A percentile compares a stretch with the other conserved stretches of the same genome.
Conservation (phyloP, 1,139 yeast genomes). For the Suhomyces bolitotheri region DNA sequence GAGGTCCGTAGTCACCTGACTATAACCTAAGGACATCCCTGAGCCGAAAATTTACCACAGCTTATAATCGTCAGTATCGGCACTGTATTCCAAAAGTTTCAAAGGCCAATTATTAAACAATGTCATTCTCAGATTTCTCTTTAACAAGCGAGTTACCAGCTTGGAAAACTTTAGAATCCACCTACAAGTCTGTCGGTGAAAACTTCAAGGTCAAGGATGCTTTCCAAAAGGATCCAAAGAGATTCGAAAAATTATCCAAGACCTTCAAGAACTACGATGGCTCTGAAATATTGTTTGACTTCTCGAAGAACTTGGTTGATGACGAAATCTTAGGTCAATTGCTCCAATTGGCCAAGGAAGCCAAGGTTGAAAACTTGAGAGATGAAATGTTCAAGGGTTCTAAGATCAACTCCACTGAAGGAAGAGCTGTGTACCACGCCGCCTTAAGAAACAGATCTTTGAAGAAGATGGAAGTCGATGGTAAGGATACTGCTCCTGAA, state of each 20-base stretch:
- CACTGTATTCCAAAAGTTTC: neutral
- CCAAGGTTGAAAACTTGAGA: slow-evolving; percentile 82
- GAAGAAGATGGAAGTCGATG: slow-evolving; percentile 85
- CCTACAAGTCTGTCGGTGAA: slow-evolving; percentile 65
- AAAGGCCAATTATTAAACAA: slow-evolving; percentile 11
- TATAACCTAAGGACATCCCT: slow-evolving; percentile 6
- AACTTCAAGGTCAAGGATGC: slow-evolving; percentile 77
- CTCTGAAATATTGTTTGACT: slow-evolving; percentile 87
- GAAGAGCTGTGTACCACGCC: slow-evolving; percentile 94
- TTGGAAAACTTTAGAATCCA: slow-evolving; percentile 74
- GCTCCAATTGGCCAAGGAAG: slow-evolving; percentile 82
- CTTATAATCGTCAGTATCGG: neutral
- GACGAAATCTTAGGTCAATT: slow-evolving; percentile 73
- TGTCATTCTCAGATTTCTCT: slow-evolving; percentile 52
- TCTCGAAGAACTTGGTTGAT: slow-evolving; percentile 88
- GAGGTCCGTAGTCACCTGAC: slow-evolving; percentile 1
- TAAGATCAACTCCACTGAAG: slow-evolving; percentile 92
- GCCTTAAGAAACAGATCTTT: slow-evolving; percentile 91
- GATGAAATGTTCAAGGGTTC: slow-evolving; percentile 91
- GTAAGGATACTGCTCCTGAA: slow-evolving; percentile 82
- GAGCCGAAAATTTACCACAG: slow-evolving; percentile 10
- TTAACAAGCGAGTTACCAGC: slow-evolving; percentile 78
- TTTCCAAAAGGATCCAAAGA: slow-evolving; percentile 68
- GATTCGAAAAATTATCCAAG: slow-evolving; percentile 75
- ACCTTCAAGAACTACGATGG: slow-evolving; percentile 83